phyloP scores from a whole-genome alignment of 306 rosid genomes.

The Cicer cuneatum region DNA sequence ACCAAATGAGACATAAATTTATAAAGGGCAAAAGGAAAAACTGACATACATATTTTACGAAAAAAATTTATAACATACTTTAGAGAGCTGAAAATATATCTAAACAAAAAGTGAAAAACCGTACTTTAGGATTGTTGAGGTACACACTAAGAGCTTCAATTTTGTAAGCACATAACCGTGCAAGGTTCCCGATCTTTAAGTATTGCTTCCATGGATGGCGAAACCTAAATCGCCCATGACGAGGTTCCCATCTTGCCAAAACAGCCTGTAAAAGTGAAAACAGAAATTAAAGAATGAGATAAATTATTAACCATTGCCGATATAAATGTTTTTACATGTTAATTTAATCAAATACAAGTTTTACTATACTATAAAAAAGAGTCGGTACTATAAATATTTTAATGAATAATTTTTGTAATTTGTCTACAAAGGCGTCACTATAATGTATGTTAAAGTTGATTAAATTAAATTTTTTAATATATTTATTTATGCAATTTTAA shows the following conservation, averaged over 20 bases:
- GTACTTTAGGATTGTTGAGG: conserved; percentile 26
- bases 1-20: too few species aligned
- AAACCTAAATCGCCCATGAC: conserved; percentile 57
- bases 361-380: too few species aligned
- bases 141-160: conserved; percentile 58
- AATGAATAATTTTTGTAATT: too few species aligned
- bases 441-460: too few species aligned
- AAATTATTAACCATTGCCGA: not conserved
- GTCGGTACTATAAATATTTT: too few species aligned
- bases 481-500: too few species aligned
- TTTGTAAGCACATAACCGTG: conserved; percentile 56
- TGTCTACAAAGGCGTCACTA: too few species aligned
- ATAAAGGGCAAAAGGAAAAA: too few species aligned
- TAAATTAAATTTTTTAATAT: too few species aligned
- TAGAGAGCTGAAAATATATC: too few species aligned
- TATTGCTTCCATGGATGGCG: conserved; percentile 76
- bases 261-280: conserved; percentile 47
- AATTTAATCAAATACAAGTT: not conserved
- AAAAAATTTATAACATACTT: too few species aligned
- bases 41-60: too few species aligned
- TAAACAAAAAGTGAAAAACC: not conserved
- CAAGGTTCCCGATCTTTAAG: conserved; percentile 53
- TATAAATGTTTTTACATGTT: not conserved
- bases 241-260: conserved; percentile 73
- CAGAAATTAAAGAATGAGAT: not conserved